These are phyloP conservation scores for Phytopythium ostracodes DNA, from an alignment of 352 stramenopile species.

Conservation along the genomic window DNA sequence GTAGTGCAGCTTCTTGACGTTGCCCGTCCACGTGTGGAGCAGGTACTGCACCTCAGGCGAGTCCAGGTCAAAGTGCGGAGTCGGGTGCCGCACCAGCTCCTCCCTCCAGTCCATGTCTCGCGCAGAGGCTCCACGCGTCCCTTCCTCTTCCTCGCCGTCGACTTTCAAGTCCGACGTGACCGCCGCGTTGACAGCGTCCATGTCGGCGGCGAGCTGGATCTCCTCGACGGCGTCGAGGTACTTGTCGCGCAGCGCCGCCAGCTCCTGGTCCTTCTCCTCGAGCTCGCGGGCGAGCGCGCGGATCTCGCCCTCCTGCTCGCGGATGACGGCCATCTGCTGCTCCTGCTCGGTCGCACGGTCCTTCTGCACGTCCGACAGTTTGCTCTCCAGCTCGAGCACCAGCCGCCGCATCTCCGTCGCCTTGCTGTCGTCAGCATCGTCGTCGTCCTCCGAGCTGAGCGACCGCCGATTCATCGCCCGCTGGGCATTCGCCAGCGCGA, in stretches of 20 bases:
- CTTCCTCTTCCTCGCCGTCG: conserved; percentile 7
- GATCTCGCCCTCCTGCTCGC: conserved; percentile 55
- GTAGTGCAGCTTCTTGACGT: conserved; percentile 65
- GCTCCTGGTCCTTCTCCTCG: conserved; percentile 15
- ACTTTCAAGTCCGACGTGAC: neutral
- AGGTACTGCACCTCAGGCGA: conserved; percentile 75
- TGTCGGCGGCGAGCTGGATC: conserved; percentile 7
- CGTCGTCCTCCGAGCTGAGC: conserved; percentile 6
- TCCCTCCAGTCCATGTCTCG: conserved; percentile 40
- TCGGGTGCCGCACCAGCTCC: conserved; percentile 67
- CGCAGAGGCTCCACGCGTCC: neutral
- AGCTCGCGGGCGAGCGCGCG: conserved; percentile 30
- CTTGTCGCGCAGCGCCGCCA: conserved; percentile 20
- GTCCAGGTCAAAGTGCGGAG: conserved; percentile 65
- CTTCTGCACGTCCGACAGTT: conserved; percentile 29
- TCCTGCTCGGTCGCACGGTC: conserved; percentile 39
- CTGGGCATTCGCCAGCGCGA: neutral
- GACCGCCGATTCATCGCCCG: neutral
- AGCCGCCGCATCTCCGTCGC: conserved; percentile 17
- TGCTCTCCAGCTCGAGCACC: conserved; percentile 36
- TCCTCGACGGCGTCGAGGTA: conserved; percentile 8
- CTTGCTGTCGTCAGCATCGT: conserved; percentile 9
- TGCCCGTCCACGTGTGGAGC: conserved; percentile 57
- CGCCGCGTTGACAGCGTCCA: neutral
- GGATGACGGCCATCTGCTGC: conserved; percentile 52